These are phyloP conservation scores for Pichia sp. DNA, from an alignment of 1,139 yeast genomes.

Conservation along the genomic window DNA sequence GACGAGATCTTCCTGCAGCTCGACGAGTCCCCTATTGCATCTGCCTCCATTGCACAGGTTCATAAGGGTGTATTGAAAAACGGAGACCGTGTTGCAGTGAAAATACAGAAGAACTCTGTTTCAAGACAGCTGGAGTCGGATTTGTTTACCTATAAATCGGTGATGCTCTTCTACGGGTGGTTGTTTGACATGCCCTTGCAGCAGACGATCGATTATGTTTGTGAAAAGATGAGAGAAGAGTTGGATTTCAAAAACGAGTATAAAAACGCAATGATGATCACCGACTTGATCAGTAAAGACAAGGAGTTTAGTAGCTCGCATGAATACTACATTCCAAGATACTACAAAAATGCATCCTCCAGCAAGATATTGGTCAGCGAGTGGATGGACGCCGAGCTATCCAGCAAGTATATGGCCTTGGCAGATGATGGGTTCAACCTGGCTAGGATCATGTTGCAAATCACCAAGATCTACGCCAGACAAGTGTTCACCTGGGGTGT, in stretches of 20 bases:
- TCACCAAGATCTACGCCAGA: slow-evolving; percentile 54
- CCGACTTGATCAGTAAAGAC: slow-evolving; percentile 34
- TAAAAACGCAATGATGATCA: slow-evolving; percentile 42
- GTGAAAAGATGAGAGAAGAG: slow-evolving; percentile 55
- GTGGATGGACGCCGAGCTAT: slow-evolving; percentile 70
- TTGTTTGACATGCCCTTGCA: slow-evolving; percentile 63
- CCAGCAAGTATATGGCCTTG: slow-evolving; percentile 44
- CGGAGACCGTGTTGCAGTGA: slow-evolving; percentile 60
- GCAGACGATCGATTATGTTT: slow-evolving; percentile 52
- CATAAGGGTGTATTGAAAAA: slow-evolving; percentile 48
- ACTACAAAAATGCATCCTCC: slow-evolving; percentile 44
- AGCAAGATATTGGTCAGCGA: slow-evolving; percentile 57
- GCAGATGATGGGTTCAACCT: slow-evolving; percentile 41
- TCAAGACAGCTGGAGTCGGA: slow-evolving; percentile 55
- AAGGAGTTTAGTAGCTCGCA: slow-evolving; percentile 29
- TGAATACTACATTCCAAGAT: slow-evolving; percentile 51
- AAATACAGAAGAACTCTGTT: slow-evolving; percentile 63
- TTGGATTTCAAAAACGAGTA: slow-evolving; percentile 58
- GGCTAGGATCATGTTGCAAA: slow-evolving; percentile 44
- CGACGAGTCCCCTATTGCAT: slow-evolving; percentile 56
- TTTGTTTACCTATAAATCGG: slow-evolving; percentile 49
- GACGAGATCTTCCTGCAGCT: slow-evolving; percentile 42
- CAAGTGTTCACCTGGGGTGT: slow-evolving; percentile 74
- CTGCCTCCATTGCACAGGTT: slow-evolving; percentile 74
- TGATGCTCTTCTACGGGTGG: slow-evolving; percentile 51